These are phyloP conservation scores for Earliella scabrosa DNA, from an alignment of 1,284 basidiomycete genomes.

Conservation along the genomic window DNA sequence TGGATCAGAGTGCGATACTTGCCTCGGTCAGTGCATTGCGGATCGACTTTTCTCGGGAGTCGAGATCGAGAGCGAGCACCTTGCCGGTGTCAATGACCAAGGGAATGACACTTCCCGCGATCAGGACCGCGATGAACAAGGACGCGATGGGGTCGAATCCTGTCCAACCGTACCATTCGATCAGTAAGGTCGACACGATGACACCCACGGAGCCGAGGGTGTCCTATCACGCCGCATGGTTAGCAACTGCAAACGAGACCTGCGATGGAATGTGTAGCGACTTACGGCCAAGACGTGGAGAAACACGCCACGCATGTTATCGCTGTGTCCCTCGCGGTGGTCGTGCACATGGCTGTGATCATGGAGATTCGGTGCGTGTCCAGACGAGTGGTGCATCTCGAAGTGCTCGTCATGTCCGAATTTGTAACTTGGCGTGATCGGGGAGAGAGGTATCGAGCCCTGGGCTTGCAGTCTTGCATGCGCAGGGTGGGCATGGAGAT, in stretches of 20 bases:
- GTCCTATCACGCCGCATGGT: conserved; percentile 51
- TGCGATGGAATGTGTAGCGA: conserved; percentile 8
- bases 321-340: conserved; percentile 84
- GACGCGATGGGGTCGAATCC: conserved; percentile 99
- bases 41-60: conserved; percentile 69
- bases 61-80: conserved; percentile 88
- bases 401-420: conserved; percentile 68
- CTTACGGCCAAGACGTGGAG: conserved; percentile 88
- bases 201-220: conserved; percentile 97
- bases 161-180: conserved; percentile 98
- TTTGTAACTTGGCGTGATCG: conserved; percentile 61
- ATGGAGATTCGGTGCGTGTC: conserved; percentile 56
- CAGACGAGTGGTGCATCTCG: conserved; percentile 53
- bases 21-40: conserved; percentile 81
- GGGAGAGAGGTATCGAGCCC: conserved; percentile 36
- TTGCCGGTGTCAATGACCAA: conserved; percentile 93
- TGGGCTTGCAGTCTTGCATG: conserved; percentile 16
- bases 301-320: conserved; percentile 99
- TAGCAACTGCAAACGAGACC: too few relatives aligned
- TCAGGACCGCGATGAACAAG: conserved; percentile 94
- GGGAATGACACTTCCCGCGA: conserved; percentile 94
- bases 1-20: conserved; percentile 25
- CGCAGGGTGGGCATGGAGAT: conserved; percentile 18
- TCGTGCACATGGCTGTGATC: conserved; percentile 54
- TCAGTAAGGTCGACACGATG: conserved; percentile 95